These are phyloP conservation scores for Penicillium sp. DNA, from an alignment of 2,329 filamentous ascomycete genomes.

Conservation along the genomic window DNA sequence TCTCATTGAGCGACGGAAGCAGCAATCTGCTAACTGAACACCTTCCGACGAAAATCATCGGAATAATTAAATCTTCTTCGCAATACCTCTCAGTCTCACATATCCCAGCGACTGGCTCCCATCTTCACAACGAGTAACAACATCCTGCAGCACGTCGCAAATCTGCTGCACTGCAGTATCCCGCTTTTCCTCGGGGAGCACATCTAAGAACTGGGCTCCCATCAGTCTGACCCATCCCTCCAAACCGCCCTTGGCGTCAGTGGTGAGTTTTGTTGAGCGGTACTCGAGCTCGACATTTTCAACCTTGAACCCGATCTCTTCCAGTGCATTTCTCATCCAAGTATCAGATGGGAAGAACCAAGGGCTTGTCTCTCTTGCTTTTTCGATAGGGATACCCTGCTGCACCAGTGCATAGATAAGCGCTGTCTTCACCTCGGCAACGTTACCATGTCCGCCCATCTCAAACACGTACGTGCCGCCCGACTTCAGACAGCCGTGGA, in stretches of 20 bases:
- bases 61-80: slow-evolving; percentile 30
- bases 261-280: slow-evolving; percentile 58
- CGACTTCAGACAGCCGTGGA: slow-evolving; percentile 54
- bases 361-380: slow-evolving; percentile 55
- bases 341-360: slow-evolving; percentile 71
- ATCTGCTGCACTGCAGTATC: slow-evolving; percentile 58
- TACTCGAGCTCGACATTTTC: slow-evolving; percentile 63
- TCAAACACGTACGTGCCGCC: slow-evolving; percentile 65
- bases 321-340: slow-evolving; percentile 52
- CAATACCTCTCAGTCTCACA: slow-evolving; percentile 47
- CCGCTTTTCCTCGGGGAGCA: slow-evolving; percentile 48
- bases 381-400: slow-evolving; percentile 52
- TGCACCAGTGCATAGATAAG: slow-evolving; percentile 55
- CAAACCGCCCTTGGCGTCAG: slow-evolving; percentile 52
- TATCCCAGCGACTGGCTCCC: slow-evolving; percentile 54
- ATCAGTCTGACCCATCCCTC: slow-evolving; percentile 67
- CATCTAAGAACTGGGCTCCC: slow-evolving; percentile 60
- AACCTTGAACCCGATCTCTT: slow-evolving; percentile 47
- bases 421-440: slow-evolving; percentile 61
- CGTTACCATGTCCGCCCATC: slow-evolving; percentile 70
- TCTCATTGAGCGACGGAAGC: slow-evolving; percentile 47
- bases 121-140: slow-evolving; percentile 58
- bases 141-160: slow-evolving; percentile 54
- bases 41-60: background rate
- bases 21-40: slow-evolving; percentile 6